Base-by-base conservation (phyloP, 2,329 filamentous ascomycete species). In the Stylonectria norvegica region DNA sequence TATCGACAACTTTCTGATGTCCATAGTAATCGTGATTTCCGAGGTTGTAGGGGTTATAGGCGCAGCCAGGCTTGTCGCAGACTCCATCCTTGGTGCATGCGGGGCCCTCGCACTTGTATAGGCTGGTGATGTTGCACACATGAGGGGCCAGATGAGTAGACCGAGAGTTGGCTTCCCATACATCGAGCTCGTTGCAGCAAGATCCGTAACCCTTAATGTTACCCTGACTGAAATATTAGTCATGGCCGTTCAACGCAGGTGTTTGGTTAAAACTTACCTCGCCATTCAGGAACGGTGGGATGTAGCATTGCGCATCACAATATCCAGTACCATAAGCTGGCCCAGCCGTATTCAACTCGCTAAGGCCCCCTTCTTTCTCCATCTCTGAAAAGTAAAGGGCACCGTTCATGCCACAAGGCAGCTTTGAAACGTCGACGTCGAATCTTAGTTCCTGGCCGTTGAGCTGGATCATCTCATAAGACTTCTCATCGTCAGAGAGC, bases 341-440 rank as follows among this genome's bases (percentile, higher is more conserved):
- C 42, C 81, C 80, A 18, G 72, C 79, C 39, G 71, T 69, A 62
- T 78, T 80, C 38, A 62, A 25, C 8, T 34, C 31, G 32, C 48
- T 67, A 0, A 68, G 55, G 20, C 80, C 82, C 50, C 83, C 84
- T 52, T 82, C 76, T 5, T 69, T 65, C 9, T 76, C 71, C 69
- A 72, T 72, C 58, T 71, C 67, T 15, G 64, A 67, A 11, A 85
- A 73, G 63, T 85, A 84, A 20, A 85, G 59, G 14, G 81, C 81
- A 44, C 81, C 81, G 60, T 86, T 85, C 57, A 85, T 67, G 42
- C 82, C 82, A 49, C 83, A 86, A 11, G 78, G 76, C 20, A 85
- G 68, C 49, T 75, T 72, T 18, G 78, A 81, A 30, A 81, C 72
- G 53, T 85, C 81, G 4, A 84, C 79, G 33, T 83, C 80, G 40